A percentile compares a stretch with the other conserved stretches of the same genome.
These are phyloP conservation scores for Adansonia madagascariensis DNA, from an alignment of 441 rosid species.

Conservation along the genomic window DNA sequence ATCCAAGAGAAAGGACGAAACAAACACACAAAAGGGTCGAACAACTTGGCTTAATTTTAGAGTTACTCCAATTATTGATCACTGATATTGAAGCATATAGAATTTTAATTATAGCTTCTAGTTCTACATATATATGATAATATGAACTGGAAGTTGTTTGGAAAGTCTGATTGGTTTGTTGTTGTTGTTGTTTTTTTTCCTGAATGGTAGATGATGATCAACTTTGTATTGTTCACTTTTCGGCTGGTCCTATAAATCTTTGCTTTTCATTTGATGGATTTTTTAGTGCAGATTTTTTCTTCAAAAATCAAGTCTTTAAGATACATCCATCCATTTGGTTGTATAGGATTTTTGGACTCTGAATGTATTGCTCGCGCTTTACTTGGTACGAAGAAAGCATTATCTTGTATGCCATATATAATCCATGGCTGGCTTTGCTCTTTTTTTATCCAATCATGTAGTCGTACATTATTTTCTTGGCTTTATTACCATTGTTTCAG, in stretches of 20 bases:
- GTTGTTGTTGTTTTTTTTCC: constrained; percentile 7
- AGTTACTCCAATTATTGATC: not conserved
- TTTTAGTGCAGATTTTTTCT: constrained; percentile 21
- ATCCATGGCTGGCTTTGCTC: not conserved
- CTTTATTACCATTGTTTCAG: too few species aligned
- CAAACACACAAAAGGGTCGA: constrained; percentile 45
- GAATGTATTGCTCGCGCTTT: not conserved
- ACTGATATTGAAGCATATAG: not conserved
- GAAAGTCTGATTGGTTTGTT: constrained; percentile 34
- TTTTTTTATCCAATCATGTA: not conserved
- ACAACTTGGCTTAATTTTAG: constrained; percentile 30
- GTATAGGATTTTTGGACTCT: constrained; percentile 7
- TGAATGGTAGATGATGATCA: constrained; percentile 43
- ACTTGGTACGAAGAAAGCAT: not conserved
- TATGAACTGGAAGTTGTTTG: not conserved
- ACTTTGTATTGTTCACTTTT: constrained; percentile 11
- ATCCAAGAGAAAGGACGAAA: constrained; percentile 60
- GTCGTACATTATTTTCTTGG: too few species aligned
- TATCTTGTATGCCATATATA: not conserved
- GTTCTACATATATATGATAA: not conserved
- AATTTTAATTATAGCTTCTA: not conserved
- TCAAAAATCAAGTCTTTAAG: not conserved
- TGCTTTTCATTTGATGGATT: constrained; percentile 27
- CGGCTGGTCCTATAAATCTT: not conserved
- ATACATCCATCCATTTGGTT: not conserved